A percentile compares a stretch with the other conserved stretches of the same genome.
Evolutionary conservation across 2,329 filamentous ascomycete genomes (phyloP).

Genomic region (Sarocladium strictum): DNA sequence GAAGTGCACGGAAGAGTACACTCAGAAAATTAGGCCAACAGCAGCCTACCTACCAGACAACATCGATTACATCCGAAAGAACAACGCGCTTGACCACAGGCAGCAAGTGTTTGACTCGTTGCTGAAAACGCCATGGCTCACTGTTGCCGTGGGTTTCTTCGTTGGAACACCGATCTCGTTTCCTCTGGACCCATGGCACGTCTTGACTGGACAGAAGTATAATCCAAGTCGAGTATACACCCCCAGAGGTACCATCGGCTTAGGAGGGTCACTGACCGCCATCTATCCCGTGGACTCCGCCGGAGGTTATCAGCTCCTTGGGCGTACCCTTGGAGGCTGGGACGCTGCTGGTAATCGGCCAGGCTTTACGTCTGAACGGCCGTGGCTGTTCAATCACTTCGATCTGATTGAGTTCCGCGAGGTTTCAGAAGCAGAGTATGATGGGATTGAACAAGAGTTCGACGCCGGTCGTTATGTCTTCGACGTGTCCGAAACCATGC

Average conservation of each 20-base stretch:
- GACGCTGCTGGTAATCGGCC: conserved; percentile 24
- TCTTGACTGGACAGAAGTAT: conserved; percentile 20
- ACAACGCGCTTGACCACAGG: conserved; percentile 28
- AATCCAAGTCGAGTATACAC: conserved; percentile 25
- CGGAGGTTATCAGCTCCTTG: conserved; percentile 29
- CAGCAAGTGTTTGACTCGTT: conserved; percentile 25
- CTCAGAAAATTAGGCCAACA: conserved; percentile 50
- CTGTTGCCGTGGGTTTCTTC: conserved; percentile 23
- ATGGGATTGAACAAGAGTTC: conserved; percentile 19
- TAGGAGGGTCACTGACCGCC: conserved; percentile 24
- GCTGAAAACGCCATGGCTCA: conserved; percentile 25
- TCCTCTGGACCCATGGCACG: conserved; percentile 8
- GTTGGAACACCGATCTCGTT: conserved; percentile 27
- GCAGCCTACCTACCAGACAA: conserved; percentile 56
- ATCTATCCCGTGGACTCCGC: conserved; percentile 27
- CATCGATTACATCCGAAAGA: conserved; percentile 40
- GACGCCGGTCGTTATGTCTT: conserved; percentile 23
- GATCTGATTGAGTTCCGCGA: conserved; percentile 24
- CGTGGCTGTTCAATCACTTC: conserved; percentile 30
- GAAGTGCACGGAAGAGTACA: conserved; percentile 43
- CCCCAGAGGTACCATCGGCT: conserved; percentile 25
- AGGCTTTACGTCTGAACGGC: conserved; percentile 20
- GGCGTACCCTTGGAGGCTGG: conserved; percentile 23
- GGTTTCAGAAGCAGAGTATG: conserved; percentile 23
- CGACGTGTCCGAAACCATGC: conserved; percentile 18